Evolutionary conservation across 2,329 filamentous ascomycete species (phyloP).

Genomic region (Epichloe gansuensis): DNA sequence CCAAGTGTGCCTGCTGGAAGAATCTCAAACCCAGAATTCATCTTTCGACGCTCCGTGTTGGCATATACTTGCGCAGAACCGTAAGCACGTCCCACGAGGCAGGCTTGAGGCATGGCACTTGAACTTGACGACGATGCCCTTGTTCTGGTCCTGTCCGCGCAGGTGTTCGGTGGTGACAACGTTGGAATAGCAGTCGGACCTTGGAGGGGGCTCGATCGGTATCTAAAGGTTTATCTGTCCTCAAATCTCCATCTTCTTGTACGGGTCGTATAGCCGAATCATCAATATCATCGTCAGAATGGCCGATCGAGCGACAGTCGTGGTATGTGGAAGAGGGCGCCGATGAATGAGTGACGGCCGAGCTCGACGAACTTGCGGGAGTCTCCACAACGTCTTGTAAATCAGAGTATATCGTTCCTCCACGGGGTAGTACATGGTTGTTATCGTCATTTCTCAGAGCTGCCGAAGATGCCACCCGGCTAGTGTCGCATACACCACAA

Average conservation of each 20-base stretch:
- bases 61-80: constrained; percentile 8
- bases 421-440: not conserved
- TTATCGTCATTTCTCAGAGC: constrained; percentile 10
- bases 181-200: not conserved
- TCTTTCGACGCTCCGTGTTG: constrained; percentile 3
- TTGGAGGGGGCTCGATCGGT: not conserved
- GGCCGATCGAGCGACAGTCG: not conserved
- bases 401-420: not conserved
- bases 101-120: not conserved
- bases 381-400: not conserved
- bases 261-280: not conserved
- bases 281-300: not conserved
- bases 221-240: not conserved
- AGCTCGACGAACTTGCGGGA: not conserved
- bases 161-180: not conserved
- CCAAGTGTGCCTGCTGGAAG: constrained; percentile 8
- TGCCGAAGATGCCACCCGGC: constrained; percentile 13
- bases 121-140: not conserved
- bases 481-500: constrained; percentile 27
- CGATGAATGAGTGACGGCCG: not conserved
- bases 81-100: not conserved
- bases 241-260: not conserved
- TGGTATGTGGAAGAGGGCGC: not conserved
- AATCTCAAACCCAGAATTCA: constrained; percentile 7
- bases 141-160: not conserved